Percentiles rank a stretch among this genome's conserved stretches.
Conservation (phyloP, 768 basidiomycete genomes). For the Lentinus brumalis region DNA sequence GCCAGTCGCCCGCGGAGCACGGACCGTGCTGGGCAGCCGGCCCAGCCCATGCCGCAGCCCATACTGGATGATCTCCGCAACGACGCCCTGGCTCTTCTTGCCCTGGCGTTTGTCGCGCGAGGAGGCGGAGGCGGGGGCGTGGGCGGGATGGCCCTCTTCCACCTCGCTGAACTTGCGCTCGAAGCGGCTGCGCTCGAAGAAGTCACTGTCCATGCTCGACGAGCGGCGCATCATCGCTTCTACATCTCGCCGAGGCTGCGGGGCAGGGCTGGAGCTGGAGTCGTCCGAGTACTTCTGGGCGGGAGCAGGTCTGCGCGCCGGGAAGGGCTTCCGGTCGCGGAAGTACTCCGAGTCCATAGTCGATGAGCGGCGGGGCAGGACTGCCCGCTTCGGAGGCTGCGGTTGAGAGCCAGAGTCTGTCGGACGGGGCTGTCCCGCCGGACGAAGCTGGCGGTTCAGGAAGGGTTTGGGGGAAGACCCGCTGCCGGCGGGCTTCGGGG, state of each 20-base stretch:
- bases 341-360: slow-evolving; percentile 15
- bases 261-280: too few species aligned
- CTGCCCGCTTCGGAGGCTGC: slow-evolving; percentile 4
- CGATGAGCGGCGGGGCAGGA: slow-evolving; percentile 8
- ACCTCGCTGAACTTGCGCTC: slow-evolving; percentile 16
- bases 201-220: slow-evolving; percentile 1
- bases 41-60: slow-evolving; percentile 5
- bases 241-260: not conserved
- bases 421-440: not conserved
- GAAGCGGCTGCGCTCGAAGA: not conserved
- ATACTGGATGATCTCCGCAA: slow-evolving; percentile 13
- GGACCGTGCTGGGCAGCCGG: slow-evolving; percentile 1
- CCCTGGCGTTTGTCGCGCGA: not conserved
- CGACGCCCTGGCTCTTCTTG: slow-evolving; percentile 4
- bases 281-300: too few species aligned
- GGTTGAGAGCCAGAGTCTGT: too few species aligned
- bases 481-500: not conserved
- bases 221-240: not conserved
- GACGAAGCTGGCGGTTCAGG: not conserved
- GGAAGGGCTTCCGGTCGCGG: not conserved
- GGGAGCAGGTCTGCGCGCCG: not conserved
- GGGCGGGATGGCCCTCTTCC: slow-evolving; percentile 8
- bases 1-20: not conserved
- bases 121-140: not conserved
- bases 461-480: not conserved